Base-by-base conservation (phyloP, 306 rosid species). In the Betula pendula region DNA sequence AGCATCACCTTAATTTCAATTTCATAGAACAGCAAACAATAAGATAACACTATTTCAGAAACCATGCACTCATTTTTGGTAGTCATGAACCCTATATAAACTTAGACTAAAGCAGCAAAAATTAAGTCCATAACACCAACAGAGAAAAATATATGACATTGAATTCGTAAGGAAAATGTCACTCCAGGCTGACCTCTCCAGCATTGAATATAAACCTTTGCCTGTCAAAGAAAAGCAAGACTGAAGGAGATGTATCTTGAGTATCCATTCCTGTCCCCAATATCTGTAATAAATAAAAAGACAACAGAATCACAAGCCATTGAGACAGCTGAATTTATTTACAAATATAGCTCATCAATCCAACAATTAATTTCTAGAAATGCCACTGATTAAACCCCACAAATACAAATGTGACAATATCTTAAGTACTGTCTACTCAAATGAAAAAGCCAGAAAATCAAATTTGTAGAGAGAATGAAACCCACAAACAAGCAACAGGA, bases 231-330 rank as follows among this genome's bases (percentile, higher is more conserved):
- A 94, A 94, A 69, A 94, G 97, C 43, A 90, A 71, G 53, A 94
- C 92, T 0, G 97, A 85, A 68, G 98, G 92, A 44, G 95, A 90
- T 0, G 97, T 92, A 74, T 94, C 98, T 69, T 92, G 96, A 78
- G 97, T 94, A 76, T 92, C 97, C 95, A 94, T 85, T 77, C 97
- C 93, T 66, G 97, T 94, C 10, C 98, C 97, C 63, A 94, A 81
- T 45, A 92, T 82, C 95, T 91, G 76, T 58, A 65, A 27, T 60
- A 55, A 55, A 67, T 20, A 25, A 5, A 79, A 5, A 20, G 68
- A 3, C 20, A 11, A 6, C 8, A 31, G 56, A 50, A 22, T 67
- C 53, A 75, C 19, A 48, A 53, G 22, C 35, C 59, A 42, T 20
- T n/a, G 47, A 10, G 58, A 42, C 33, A 47, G 31, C 70, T 8